Conservation (phyloP, 352 stramenopile genomes). For the Globisporangium cystogenes region DNA sequence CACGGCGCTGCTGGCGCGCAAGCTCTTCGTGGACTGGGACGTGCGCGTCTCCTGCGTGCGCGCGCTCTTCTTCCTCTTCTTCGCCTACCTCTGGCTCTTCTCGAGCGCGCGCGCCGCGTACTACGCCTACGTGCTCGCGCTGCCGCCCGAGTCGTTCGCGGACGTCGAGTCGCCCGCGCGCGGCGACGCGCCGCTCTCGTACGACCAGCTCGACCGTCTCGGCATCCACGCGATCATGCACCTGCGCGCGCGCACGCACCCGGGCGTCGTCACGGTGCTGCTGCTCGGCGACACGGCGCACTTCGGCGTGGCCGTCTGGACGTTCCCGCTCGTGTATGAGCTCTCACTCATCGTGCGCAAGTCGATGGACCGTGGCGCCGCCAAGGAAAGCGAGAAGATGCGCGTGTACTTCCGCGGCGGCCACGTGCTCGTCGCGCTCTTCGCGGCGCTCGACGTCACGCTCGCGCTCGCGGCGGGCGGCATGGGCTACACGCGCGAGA, state of each 20-base stretch:
- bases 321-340: conserved; percentile 51
- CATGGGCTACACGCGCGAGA: conserved; percentile 28
- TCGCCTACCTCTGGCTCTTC: conserved; percentile 30
- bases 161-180: conserved; percentile 21
- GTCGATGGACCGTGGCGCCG: conserved; percentile 53
- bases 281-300: conserved; percentile 45
- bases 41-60: conserved; percentile 28
- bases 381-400: conserved; percentile 37
- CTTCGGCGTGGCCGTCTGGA: conserved; percentile 39
- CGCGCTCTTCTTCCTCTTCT: conserved; percentile 33
- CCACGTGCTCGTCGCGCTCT: conserved; percentile 23
- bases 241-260: conserved; percentile 18
- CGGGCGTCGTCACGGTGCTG: conserved; percentile 26
- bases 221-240: conserved; percentile 38
- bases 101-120: conserved; percentile 11
- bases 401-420: conserved; percentile 25
- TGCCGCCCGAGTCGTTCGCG: conserved; percentile 23
- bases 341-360: conserved; percentile 47
- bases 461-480: conserved; percentile 16
- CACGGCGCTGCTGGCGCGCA: conserved; percentile 19
- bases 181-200: conserved; percentile 24
- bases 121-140: conserved; percentile 21
- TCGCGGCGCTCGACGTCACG: conserved; percentile 19
- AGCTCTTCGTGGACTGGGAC: conserved; percentile 29
- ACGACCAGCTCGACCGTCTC: conserved; percentile 38